Evolutionary conservation across 495 filamentous ascomycete genomes (phyloP), one percentile per base, ranked within the genome.

Genomic region (Neurospora africana): DNA sequence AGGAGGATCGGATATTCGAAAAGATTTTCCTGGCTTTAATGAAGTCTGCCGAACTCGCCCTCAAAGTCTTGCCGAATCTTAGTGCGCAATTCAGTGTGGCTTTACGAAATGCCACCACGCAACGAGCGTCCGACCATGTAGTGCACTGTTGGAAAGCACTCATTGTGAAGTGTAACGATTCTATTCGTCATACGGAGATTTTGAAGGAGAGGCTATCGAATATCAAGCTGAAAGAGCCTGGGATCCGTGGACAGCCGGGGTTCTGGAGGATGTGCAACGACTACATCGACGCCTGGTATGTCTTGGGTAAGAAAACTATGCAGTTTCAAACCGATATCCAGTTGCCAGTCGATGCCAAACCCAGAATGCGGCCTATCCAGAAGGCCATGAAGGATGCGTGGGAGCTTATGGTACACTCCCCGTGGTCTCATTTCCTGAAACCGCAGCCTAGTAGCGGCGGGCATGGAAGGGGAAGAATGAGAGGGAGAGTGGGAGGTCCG

Each of bases 201-300:
- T 82, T 97, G n/a, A 90, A 90, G 74, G 82, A 82, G 27, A 87
- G 91, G 10, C 84, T 97, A 6, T 91, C 89, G n/a, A 85, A 84
- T 70, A 92, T 96, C 83, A 93, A 92, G 80, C 83, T 96, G 35
- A 93, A 93, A 75, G 93, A 97, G 72, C 92, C 90, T 10, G 90
- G 88, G 19, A 86, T 92, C 68, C 87, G 93, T 37, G 93, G 90
- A 40, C 90, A 93, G 74, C 84, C 87, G 30, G 87, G 90, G 67
- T 95, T 97, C 79, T 97, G 93, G 93, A 88, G 88, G 71, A 84
- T 93, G 35, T 94, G 91, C 84, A 92, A 89, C 78, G 81, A 82
- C 53, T 96, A 94, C 76, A 88, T 95, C 79, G 84, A 89, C 72
- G 87, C 91, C 19, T 95, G 93, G 82, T 88, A 89, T 72, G 87